Conservation (phyloP, 2,329 filamentous ascomycete species). For the Corynespora cassiicola region DNA sequence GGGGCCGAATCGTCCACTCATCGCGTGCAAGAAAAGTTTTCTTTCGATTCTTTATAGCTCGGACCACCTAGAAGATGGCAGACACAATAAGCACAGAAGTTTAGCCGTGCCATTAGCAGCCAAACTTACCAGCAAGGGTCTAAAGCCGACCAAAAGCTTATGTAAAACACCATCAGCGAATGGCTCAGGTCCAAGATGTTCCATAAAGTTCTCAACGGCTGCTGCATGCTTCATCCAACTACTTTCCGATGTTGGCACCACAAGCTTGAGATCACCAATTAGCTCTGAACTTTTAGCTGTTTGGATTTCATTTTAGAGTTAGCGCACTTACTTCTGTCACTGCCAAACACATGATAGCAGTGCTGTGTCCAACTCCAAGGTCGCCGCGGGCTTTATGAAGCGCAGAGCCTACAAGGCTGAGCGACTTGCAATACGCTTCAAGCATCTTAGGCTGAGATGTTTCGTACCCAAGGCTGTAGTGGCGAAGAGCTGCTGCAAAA, state of each 20-base stretch:
- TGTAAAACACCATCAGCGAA: conserved; percentile 10
- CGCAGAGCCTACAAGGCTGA: conserved; percentile 4
- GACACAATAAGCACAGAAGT: too few species aligned
- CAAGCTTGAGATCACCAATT: conserved; percentile 8
- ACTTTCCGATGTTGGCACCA: conserved; percentile 5
- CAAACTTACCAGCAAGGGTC: conserved; percentile 12
- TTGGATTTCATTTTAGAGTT: neutral
- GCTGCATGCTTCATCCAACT: conserved; percentile 11
- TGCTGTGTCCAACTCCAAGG: conserved; percentile 5
- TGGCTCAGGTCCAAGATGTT: conserved; percentile 7
- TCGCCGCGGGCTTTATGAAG: conserved; percentile 5
- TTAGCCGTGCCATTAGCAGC: too few species aligned
- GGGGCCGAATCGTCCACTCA: conserved; percentile 7
- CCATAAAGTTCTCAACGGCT: conserved; percentile 8
- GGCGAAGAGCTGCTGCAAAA: neutral
- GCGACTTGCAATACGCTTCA: conserved; percentile 7
- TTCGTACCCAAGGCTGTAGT: neutral
- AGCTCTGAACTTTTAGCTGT: too few species aligned
- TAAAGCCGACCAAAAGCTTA: conserved; percentile 10
- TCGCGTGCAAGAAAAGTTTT: conserved; percentile 9
- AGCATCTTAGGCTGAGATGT: conserved; percentile 3
- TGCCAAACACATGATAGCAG: conserved; percentile 12
- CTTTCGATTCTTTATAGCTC: conserved; percentile 4
- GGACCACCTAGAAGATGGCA: conserved; percentile 7
- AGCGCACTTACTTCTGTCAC: conserved; percentile 10